Percentiles rank a stretch among this genome's conserved stretches.
Evolutionary conservation across 1,139 yeast genomes (phyloP).

Genomic region (Yamadazyma blattariae): DNA sequence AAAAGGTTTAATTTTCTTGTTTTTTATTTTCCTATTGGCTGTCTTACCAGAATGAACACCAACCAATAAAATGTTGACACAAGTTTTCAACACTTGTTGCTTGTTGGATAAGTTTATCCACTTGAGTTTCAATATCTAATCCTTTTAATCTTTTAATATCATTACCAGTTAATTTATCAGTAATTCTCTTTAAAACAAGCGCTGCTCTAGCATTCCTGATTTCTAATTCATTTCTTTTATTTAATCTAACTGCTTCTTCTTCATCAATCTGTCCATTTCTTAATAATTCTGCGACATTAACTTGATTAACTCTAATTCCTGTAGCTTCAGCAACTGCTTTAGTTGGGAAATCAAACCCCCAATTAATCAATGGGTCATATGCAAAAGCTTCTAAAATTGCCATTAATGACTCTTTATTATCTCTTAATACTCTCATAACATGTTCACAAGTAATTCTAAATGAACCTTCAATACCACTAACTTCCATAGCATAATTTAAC

Average conservation of each 20-base stretch:
- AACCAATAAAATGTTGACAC: constrained; percentile 96
- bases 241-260: constrained; percentile 68
- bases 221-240: constrained; percentile 73
- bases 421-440: constrained; percentile 92
- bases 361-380: constrained; percentile 94
- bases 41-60: constrained; percentile 63
- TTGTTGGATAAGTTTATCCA: constrained; percentile 89
- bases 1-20: too few relatives aligned
- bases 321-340: constrained; percentile 73
- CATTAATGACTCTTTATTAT: constrained; percentile 93
- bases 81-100: constrained; percentile 95
- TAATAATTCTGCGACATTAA: constrained; percentile 64
- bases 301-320: constrained; percentile 63
- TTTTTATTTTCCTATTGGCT: not conserved
- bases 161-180: constrained; percentile 90
- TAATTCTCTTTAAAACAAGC: constrained; percentile 82
- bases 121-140: constrained; percentile 84
- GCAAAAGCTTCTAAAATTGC: constrained; percentile 99
- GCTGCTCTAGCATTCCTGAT: constrained; percentile 89
- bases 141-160: constrained; percentile 76
- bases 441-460: constrained; percentile 96
- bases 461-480: constrained; percentile 97
- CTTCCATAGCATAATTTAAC: constrained; percentile 99
- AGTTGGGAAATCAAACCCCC: constrained; percentile 96
- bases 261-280: constrained; percentile 76